A percentile compares a stretch with the other conserved stretches of the same genome.
These are phyloP conservation scores for Pichia sp. DNA, from an alignment of 1,139 yeast genomes.

Conservation along the genomic window DNA sequence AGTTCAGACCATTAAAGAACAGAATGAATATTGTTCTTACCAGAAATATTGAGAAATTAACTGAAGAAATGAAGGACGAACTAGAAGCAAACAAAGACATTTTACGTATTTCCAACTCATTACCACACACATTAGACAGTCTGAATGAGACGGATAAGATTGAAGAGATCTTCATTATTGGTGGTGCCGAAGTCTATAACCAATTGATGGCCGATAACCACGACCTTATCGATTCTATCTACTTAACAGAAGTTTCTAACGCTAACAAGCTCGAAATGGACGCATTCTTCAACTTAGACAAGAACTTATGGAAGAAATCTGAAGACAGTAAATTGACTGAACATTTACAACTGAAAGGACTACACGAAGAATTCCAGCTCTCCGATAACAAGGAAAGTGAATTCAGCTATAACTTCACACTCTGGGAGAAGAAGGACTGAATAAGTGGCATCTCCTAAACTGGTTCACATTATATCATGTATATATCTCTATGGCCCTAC, in stretches of 20 bases:
- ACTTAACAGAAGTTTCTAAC: conserved; percentile 68
- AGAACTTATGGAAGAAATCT: conserved; percentile 25
- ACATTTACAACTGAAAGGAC: conserved; percentile 24
- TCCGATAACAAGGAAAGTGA: conserved; percentile 46
- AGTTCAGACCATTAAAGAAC: conserved; percentile 78
- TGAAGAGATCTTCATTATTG: conserved; percentile 75
- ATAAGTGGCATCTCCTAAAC: neutral
- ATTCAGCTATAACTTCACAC: conserved; percentile 47
- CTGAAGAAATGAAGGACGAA: conserved; percentile 22
- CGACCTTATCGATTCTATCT: conserved; percentile 51
- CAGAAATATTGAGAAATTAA: conserved; percentile 35
- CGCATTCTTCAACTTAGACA: conserved; percentile 50
- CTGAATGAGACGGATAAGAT: conserved; percentile 31
- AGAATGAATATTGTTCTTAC: conserved; percentile 78
- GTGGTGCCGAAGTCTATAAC: conserved; percentile 88
- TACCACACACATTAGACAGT: conserved; percentile 43
- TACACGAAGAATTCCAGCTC: conserved; percentile 25
- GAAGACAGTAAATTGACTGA: conserved; percentile 15
- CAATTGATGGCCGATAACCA: conserved; percentile 35
- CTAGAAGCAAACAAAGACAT: conserved; percentile 22
- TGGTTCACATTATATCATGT: too few relatives aligned
- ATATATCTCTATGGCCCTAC: too few relatives aligned
- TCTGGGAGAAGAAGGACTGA: conserved; percentile 40
- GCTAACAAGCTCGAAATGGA: conserved; percentile 55
- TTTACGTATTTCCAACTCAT: conserved; percentile 44